phyloP scores from a whole-genome alignment of 345 rosid genomes.

The Turnera subulata region DNA sequence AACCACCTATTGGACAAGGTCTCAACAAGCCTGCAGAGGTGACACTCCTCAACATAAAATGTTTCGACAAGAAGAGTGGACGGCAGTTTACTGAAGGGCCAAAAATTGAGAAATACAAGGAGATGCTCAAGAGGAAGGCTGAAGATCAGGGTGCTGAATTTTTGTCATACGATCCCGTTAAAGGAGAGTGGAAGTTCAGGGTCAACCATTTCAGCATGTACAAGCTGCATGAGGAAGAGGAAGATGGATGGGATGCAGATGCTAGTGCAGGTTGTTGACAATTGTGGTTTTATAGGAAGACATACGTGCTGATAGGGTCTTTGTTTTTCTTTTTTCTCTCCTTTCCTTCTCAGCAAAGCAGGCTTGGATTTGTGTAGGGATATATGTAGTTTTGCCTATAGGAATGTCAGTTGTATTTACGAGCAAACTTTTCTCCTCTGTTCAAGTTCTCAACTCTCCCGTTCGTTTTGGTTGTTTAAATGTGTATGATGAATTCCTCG shows the following conservation, averaged over 20 bases:
- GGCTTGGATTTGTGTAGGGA: no score
- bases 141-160: conserved; percentile 89
- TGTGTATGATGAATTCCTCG: no score
- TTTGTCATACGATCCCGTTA: conserved; percentile 67
- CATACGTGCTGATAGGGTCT: neutral
- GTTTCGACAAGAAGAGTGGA: conserved; percentile 73
- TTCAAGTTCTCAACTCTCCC: no score
- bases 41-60: conserved; percentile 88
- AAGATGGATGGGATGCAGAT: conserved; percentile 12
- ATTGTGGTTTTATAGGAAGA: neutral
- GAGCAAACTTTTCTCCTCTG: no score
- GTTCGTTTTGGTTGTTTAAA: no score
- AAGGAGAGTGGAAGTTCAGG: conserved; percentile 90
- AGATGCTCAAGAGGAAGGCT: conserved; percentile 80
- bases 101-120: conserved; percentile 65
- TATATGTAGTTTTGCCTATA: no score
- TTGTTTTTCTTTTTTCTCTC: no score
- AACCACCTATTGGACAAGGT: conserved; percentile 90
- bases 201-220: conserved; percentile 79
- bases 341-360: no score
- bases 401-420: no score
- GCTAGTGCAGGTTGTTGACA: conserved; percentile 21
- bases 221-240: conserved; percentile 49
- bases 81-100: conserved; percentile 65
- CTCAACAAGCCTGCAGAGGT: conserved; percentile 93